Percentiles rank a stretch among this genome's conserved stretches.
phyloP scores from a whole-genome alignment of 345 rosid genomes.

The Pistacia vera region DNA sequence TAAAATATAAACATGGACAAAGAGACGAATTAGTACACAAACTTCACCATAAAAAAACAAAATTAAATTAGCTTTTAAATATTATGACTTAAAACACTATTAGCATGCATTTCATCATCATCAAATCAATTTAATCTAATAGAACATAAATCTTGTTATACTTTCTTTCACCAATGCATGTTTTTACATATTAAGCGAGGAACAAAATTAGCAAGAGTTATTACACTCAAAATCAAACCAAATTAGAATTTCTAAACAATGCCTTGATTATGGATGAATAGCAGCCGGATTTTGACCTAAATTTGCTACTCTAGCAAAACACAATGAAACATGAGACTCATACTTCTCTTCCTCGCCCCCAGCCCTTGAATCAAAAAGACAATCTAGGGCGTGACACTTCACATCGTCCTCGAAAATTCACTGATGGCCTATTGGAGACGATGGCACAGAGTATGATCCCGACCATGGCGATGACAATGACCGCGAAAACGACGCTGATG shows the following conservation, averaged over 20 bases:
- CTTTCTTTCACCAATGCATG: background rate
- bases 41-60: background rate
- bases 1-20: background rate
- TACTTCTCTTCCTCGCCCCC: constrained; percentile 14
- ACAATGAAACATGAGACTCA: constrained; percentile 25
- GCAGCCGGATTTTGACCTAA: constrained; percentile 36
- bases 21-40: background rate
- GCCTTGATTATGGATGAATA: constrained; percentile 47
- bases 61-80: background rate
- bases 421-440: constrained; percentile 36
- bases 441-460: constrained; percentile 24
- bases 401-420: constrained; percentile 8
- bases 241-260: constrained; percentile 23
- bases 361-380: constrained; percentile 21
- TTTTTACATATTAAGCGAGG: background rate
- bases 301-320: constrained; percentile 33
- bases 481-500: constrained; percentile 22
- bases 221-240: background rate
- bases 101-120: too few relatives aligned
- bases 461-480: constrained; percentile 14
- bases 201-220: background rate
- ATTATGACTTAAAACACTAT: too few relatives aligned
- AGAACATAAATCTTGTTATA: background rate
- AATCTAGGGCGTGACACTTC: constrained; percentile 19
- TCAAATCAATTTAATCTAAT: background rate